Base-by-base conservation (phyloP, 1,284 basidiomycete species). In the Ustilago trichophora region DNA sequence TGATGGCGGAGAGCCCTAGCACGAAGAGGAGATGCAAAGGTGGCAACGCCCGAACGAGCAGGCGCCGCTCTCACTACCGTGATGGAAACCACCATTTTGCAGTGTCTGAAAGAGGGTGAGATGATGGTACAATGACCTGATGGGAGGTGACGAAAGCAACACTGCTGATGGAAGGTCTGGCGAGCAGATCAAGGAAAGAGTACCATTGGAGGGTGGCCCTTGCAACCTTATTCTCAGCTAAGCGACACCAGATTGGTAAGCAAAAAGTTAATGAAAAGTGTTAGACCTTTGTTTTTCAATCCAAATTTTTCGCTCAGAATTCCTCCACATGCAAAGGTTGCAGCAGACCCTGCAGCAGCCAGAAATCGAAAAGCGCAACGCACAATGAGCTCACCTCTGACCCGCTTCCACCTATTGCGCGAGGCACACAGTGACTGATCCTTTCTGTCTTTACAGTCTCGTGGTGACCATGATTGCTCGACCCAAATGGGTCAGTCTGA, bases 301-400 rank as follows among this genome's bases (percentile, higher is more conserved):
- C 11, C 15, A 11, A 15, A 1, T 34, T 33, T 33, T 24, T 19
- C 8, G 9, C n/a, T n/a, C n/a, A n/a, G n/a, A n/a, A n/a, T n/a
- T n/a, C n/a, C n/a, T n/a, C n/a, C n/a, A n/a, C n/a, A n/a, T n/a
- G n/a, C n/a, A n/a, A n/a, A n/a, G n/a, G n/a, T n/a, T 42, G 58
- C 50, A 36, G 43, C 46, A 35, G 59, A 63, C 59, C 59, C 59
- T 63, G 59, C 59, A 54, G 47, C 41, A 29, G 22, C 34, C 27
- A 29, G n/a, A n/a, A 29, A 29, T 29, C 27, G 31, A 22, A 35
- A 12, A 10, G 19, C 26, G 19, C 9, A 51, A 63, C 43, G 59
- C 59, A 55, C 44, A 24, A 57, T 64, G 53, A 64, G 54, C 60
- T 64, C 60, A 64, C 51, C 48, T 21, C n/a, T 34, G 1, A 40